Evolutionary conservation across 2,329 filamentous ascomycete species (phyloP).

Genomic region (Fusarium marasasianum): DNA sequence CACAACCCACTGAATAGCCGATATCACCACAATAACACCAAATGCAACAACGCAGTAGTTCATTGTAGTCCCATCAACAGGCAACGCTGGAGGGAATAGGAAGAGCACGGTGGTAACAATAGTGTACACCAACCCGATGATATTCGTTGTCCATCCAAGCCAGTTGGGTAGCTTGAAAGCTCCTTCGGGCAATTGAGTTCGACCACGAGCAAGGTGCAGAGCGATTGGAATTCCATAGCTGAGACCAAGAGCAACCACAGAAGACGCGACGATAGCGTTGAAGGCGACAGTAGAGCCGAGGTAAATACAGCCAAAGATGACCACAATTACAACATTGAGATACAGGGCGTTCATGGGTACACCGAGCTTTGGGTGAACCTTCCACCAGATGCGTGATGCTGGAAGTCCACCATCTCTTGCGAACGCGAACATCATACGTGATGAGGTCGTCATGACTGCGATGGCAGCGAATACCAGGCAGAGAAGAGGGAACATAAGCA

Average conservation of each 20-base stretch:
- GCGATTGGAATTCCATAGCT: constrained; percentile 79
- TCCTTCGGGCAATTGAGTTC: constrained; percentile 68
- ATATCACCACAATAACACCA: constrained; percentile 55
- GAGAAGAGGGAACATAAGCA: constrained; percentile 73
- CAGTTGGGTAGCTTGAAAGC: constrained; percentile 48
- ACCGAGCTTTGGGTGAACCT: constrained; percentile 67
- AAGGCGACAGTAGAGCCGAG: constrained; percentile 72
- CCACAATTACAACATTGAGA: constrained; percentile 67
- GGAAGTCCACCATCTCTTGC: constrained; percentile 72
- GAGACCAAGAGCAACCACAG: constrained; percentile 76
- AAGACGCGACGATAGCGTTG: constrained; percentile 75
- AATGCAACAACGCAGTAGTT: constrained; percentile 63
- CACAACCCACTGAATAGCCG: constrained; percentile 54
- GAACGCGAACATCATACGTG: constrained; percentile 74
- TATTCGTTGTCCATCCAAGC: constrained; percentile 50
- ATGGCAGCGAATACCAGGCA: constrained; percentile 72
- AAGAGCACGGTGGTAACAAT: constrained; percentile 76
- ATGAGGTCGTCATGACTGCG: constrained; percentile 72
- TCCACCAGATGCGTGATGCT: constrained; percentile 66
- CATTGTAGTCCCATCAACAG: constrained; percentile 74
- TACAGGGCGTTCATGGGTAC: constrained; percentile 74
- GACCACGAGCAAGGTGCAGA: constrained; percentile 72
- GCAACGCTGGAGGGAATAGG: constrained; percentile 73
- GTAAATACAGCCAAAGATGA: constrained; percentile 76
- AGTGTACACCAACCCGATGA: constrained; percentile 68